A percentile compares a stretch with the other conserved stretches of the same genome.
phyloP scores from a whole-genome alignment of 305 asterid species.

The Nicotiana rustica region DNA sequence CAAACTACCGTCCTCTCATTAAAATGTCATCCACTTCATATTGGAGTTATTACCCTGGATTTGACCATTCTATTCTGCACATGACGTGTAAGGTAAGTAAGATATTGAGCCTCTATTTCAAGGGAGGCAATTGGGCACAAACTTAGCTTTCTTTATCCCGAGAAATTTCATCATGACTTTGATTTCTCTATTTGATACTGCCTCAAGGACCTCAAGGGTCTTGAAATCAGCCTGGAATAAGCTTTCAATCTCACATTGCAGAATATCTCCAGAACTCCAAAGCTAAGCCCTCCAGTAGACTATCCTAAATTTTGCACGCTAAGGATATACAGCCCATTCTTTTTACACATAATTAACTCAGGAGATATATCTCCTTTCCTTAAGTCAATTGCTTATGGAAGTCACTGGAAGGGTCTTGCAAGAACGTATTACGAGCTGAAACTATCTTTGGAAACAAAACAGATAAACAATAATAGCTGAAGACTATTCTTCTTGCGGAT shows the following conservation, averaged over 20 bases:
- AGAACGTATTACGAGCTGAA: not conserved
- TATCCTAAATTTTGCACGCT: not conserved
- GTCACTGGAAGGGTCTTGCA: not conserved
- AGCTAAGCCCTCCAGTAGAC: not conserved
- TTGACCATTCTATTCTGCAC: not conserved
- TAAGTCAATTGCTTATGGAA: not conserved
- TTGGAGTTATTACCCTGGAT: not conserved
- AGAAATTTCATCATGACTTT: too few relatives aligned
- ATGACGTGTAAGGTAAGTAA: not conserved
- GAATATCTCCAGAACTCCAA: not conserved
- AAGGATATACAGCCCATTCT: not conserved
- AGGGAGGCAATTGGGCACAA: too few relatives aligned
- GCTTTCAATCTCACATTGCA: not conserved
- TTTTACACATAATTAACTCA: not conserved
- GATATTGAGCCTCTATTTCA: not conserved
- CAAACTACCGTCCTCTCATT: not conserved
- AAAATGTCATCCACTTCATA: not conserved
- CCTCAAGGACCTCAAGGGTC: not conserved
- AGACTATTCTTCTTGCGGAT: not conserved
- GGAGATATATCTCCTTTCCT: constrained; percentile 21
- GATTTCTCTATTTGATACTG: not conserved
- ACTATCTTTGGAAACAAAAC: constrained; percentile 1
- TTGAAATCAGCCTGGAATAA: not conserved
- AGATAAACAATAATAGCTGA: constrained; percentile 12
- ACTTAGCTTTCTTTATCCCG: too few relatives aligned